Base-by-base conservation (phyloP, 179 eudicot species). In the Vitellaria paradoxa region DNA sequence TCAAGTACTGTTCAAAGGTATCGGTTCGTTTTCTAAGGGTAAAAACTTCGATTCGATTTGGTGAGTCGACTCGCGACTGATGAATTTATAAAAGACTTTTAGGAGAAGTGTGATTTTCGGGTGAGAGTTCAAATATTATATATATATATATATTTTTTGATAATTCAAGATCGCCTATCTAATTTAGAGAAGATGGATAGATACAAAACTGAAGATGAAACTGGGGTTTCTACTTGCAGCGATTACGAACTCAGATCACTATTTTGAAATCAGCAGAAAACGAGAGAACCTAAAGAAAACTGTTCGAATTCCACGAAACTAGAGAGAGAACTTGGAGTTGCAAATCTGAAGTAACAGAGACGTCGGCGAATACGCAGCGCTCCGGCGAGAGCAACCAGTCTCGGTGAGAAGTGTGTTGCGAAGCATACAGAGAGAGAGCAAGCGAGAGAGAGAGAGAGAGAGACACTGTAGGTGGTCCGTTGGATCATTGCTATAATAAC, bases 401-500 rank as follows among this genome's bases (percentile, higher is more conserved):
- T 6, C 40, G 68, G 42, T 2, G 17, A 64, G 6, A 13, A 61
- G 24, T 23, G 65, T 61, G 26, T 21, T 61, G 42, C 5, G 3
- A 13, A 7, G 6, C 13, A 23, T 13, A 23, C 42, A 64, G 42
- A 30, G 37, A 30, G 1, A 30, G 37, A 30, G n/a, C n/a, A n/a
- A n/a, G n/a, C n/a, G 37, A 30, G 37, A 2, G 37, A 30, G 37
- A 30, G 37, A 30, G 37, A 30, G 37, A 30, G 37, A 30, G 37
- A 30, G 37, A 30, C 17, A 30, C 17, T 0, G 42, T 64, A 30
- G 63, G 63, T 26, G 63, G 79, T 84, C 85, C 81, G 87, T 82
- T 80, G 68, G 84, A 79, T 83, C 73, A 50, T 49, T 45, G 83
- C 70, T 77, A 73, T 77, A 79, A 84, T 70, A 87, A 84, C 74